phyloP scores from a whole-genome alignment of 306 rosid genomes.

The Luffa acutangula region DNA sequence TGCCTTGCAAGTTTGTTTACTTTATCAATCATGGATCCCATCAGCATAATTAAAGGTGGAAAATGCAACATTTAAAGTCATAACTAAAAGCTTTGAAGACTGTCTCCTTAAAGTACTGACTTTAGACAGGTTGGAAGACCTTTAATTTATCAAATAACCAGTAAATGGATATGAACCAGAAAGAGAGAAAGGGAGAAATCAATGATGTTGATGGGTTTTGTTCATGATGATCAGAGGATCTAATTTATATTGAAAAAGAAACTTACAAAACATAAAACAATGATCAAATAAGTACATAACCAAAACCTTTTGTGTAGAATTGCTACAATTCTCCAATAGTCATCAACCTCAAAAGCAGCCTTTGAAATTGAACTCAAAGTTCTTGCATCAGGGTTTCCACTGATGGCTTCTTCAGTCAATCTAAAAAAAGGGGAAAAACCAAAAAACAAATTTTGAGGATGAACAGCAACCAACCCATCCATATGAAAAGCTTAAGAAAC shows the following conservation, averaged over 20 bases:
- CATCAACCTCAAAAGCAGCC: constrained; percentile 94
- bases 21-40: background rate
- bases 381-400: constrained; percentile 60
- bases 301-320: constrained; percentile 36
- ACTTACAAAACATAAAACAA: background rate
- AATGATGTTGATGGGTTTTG: background rate
- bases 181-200: background rate
- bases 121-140: background rate
- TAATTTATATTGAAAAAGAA: background rate
- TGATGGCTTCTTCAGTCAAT: constrained; percentile 77
- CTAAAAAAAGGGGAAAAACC: constrained; percentile 15
- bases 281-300: background rate
- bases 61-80: background rate
- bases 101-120: background rate
- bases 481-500: background rate
- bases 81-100: background rate
- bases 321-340: constrained; percentile 52
- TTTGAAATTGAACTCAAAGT: constrained; percentile 72
- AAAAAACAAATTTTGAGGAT: background rate
- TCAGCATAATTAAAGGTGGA: background rate
- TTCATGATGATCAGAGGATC: background rate
- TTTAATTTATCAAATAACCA: background rate
- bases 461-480: background rate
- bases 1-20: constrained; percentile 17
- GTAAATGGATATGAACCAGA: background rate